Evolutionary conservation across 345 rosid genomes (phyloP).

Genomic region (Murraya paniculata): DNA sequence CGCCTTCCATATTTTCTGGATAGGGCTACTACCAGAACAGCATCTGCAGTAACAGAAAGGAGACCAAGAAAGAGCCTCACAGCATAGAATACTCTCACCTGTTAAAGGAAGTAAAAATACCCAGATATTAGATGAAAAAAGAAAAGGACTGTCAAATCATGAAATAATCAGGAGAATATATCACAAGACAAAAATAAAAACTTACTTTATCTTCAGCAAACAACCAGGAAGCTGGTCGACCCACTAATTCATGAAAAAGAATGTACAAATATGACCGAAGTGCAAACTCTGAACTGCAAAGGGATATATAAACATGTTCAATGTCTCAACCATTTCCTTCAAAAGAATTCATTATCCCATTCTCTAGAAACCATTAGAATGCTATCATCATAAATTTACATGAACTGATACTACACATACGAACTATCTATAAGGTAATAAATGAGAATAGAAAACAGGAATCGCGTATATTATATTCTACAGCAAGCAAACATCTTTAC

Average conservation of each 20-base stretch:
- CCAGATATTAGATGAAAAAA: background rate
- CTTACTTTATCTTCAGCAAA: slow-evolving; percentile 82
- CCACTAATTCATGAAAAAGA: slow-evolving; percentile 75
- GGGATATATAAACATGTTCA: slow-evolving; percentile 2
- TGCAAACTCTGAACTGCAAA: slow-evolving; percentile 84
- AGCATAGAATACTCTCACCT: slow-evolving; percentile 95
- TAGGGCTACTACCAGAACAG: slow-evolving; percentile 82
- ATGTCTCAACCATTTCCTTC: background rate
- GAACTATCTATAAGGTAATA: too few species aligned
- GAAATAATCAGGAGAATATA: background rate
- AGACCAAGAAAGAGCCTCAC: slow-evolving; percentile 88
- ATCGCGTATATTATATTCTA: too few species aligned
- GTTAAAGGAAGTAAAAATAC: slow-evolving; percentile 12
- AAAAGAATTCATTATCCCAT: background rate
- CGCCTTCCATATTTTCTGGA: slow-evolving; percentile 93
- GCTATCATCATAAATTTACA: background rate
- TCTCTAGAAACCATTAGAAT: background rate
- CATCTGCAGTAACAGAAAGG: slow-evolving; percentile 74
- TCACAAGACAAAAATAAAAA: background rate
- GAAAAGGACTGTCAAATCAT: background rate
- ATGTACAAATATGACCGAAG: slow-evolving; percentile 88
- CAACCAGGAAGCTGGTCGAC: slow-evolving; percentile 79
- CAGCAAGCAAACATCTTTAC: too few species aligned
- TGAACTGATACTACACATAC: too few species aligned
- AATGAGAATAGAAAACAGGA: too few species aligned